Conservation (phyloP, 495 filamentous ascomycete genomes). For the Cercophora samala region DNA sequence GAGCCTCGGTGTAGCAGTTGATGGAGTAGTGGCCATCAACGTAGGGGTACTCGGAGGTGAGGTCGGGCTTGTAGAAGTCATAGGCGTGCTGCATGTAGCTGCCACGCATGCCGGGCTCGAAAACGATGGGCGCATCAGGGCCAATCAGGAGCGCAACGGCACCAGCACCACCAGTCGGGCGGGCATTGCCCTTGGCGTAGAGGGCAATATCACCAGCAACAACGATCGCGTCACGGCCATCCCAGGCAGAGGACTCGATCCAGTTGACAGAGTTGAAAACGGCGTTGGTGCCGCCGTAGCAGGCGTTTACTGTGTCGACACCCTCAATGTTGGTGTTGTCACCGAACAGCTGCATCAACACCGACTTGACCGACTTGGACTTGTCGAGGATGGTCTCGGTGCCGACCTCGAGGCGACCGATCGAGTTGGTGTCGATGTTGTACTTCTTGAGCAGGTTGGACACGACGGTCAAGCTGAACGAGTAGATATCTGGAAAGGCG, state of each 20-base stretch:
- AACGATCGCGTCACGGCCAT: slow-evolving; percentile 90
- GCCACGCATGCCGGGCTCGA: slow-evolving; percentile 89
- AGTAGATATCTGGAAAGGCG: slow-evolving; percentile 83
- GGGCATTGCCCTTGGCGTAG: slow-evolving; percentile 92
- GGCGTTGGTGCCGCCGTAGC: slow-evolving; percentile 97
- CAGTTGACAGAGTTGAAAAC: slow-evolving; percentile 97
- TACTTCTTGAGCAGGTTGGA: slow-evolving; percentile 90
- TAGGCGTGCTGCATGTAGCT: slow-evolving; percentile 93
- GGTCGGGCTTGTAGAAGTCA: slow-evolving; percentile 98
- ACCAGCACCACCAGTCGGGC: slow-evolving; percentile 93
- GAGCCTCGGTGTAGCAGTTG: slow-evolving; percentile 91
- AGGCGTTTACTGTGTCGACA: slow-evolving; percentile 94
- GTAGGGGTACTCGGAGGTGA: slow-evolving; percentile 95
- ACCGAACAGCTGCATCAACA: slow-evolving; percentile 95
- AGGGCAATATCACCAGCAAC: slow-evolving; percentile 96
- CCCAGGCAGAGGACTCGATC: slow-evolving; percentile 97
- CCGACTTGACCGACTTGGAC: slow-evolving; percentile 99
- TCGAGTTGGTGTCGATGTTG: slow-evolving; percentile 82
- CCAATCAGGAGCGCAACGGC: slow-evolving; percentile 93
- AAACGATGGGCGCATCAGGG: slow-evolving; percentile 83
- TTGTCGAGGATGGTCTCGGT: slow-evolving; percentile 99
- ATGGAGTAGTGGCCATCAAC: slow-evolving; percentile 96
- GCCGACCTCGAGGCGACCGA: slow-evolving; percentile 94
- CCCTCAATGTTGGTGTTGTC: slow-evolving; percentile 90
- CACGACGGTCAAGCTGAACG: slow-evolving; percentile 81